phyloP scores from a whole-genome alignment of 441 rosid species.

The Oxalis stricta region DNA sequence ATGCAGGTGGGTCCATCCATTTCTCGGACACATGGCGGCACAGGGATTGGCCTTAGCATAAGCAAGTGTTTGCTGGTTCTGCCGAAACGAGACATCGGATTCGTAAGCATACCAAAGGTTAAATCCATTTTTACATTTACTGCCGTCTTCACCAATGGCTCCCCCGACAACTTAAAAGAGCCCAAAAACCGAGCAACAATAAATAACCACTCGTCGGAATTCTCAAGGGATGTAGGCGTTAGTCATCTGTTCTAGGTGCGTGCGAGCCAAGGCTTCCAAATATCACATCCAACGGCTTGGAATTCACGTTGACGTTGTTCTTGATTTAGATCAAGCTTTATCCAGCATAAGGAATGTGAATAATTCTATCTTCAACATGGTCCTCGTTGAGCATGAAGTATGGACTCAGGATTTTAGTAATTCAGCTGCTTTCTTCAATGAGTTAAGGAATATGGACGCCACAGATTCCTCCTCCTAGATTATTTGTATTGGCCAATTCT shows the following conservation, averaged over 20 bases:
- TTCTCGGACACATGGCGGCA: conserved; percentile 80
- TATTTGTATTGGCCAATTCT: conserved; percentile 56
- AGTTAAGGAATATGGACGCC: conserved; percentile 18
- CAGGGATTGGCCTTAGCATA: conserved; percentile 93
- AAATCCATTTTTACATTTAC: conserved; percentile 89
- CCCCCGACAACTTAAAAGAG: conserved; percentile 27
- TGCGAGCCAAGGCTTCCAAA: conserved; percentile 58
- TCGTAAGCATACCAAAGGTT: conserved; percentile 51
- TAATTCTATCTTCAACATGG: conserved; percentile 27
- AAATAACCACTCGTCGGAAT: conserved; percentile 34
- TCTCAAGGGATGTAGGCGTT: conserved; percentile 57
- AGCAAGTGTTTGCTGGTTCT: conserved; percentile 79
- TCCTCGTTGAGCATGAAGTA: conserved; percentile 72
- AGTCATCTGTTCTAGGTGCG: conserved; percentile 56
- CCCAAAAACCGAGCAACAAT: conserved; percentile 28
- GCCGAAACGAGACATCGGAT: conserved; percentile 86
- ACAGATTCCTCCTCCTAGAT: conserved; percentile 28
- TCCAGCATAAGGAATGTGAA: conserved; percentile 19
- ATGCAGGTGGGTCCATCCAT: conserved; percentile 88
- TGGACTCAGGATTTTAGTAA: conserved; percentile 41
- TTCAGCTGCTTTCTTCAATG: conserved; percentile 26
- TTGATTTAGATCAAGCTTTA: conserved; percentile 38
- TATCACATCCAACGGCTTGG: conserved; percentile 77
- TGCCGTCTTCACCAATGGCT: conserved; percentile 47
- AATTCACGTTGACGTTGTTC: conserved; percentile 43